Evolutionary conservation across 768 basidiomycete genomes (phyloP).

Genomic region (Dentipellis sp.): DNA sequence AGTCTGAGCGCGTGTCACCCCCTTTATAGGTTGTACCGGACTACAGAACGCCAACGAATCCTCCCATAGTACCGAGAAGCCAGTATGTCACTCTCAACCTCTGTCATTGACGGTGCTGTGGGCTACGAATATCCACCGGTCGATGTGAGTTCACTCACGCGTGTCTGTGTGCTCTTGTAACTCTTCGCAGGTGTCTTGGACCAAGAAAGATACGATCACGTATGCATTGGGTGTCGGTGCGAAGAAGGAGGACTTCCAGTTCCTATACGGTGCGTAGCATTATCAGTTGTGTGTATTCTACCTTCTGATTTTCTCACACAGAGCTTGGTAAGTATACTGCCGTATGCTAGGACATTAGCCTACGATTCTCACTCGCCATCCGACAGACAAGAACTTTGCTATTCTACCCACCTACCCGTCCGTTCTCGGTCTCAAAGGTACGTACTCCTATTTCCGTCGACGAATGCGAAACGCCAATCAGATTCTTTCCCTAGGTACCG

Average conservation of each 20-base stretch:
- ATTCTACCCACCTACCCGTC: slow-evolving; percentile 84
- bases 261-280: slow-evolving; percentile 55
- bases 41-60: too few species aligned
- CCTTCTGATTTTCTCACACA: slow-evolving; percentile 3
- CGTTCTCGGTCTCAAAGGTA: slow-evolving; percentile 64
- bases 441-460: not conserved
- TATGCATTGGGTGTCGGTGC: slow-evolving; percentile 81
- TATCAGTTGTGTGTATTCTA: not conserved
- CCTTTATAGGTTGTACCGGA: too few species aligned
- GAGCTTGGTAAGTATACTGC: slow-evolving; percentile 19
- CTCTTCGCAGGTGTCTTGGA: slow-evolving; percentile 62
- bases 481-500: slow-evolving; percentile 29
- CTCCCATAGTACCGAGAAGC: not conserved
- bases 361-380: not conserved
- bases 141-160: slow-evolving; percentile 32
- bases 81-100: not conserved
- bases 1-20: too few species aligned
- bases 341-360: not conserved
- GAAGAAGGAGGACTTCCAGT: slow-evolving; percentile 57
- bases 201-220: slow-evolving; percentile 69
- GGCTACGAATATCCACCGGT: slow-evolving; percentile 44
- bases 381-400: slow-evolving; percentile 54
- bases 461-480: not conserved
- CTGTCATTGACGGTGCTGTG: slow-evolving; percentile 48
- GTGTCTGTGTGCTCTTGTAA: not conserved